Evolutionary conservation across 164 flowering plant genomes (phyloP).

Genomic region (Stephania japonica): DNA sequence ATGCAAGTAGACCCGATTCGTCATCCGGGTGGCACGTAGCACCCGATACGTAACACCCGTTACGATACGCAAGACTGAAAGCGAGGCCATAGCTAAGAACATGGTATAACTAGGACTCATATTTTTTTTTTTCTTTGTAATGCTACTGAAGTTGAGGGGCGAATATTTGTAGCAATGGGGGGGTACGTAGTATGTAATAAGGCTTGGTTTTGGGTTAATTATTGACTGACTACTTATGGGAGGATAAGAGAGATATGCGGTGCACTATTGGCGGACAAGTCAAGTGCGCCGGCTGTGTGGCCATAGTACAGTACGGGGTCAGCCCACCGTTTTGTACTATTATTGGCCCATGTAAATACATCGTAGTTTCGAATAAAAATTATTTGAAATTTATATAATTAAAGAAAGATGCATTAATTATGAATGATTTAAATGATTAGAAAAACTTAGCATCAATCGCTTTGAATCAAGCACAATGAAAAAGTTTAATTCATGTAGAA

Average conservation of each 20-base stretch:
- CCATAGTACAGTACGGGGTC: too few relatives aligned
- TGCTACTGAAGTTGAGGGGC: neutral
- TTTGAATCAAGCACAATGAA: too few relatives aligned
- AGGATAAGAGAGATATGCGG: neutral
- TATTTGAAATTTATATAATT: too few relatives aligned
- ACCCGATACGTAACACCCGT: neutral
- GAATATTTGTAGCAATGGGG: neutral
- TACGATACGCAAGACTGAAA: neutral
- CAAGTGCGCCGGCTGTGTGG: neutral
- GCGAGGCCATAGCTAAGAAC: neutral
- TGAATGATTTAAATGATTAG: too few relatives aligned
- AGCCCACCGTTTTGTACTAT: too few relatives aligned
- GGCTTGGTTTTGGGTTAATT: neutral
- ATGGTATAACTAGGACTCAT: neutral
- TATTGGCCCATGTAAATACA: too few relatives aligned
- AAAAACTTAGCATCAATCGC: too few relatives aligned
- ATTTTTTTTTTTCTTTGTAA: neutral
- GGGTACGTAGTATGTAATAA: neutral
- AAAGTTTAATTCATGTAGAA: too few relatives aligned
- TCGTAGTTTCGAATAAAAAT: too few relatives aligned
- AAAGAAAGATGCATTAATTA: too few relatives aligned
- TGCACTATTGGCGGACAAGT: neutral
- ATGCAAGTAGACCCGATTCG: constrained; percentile 42
- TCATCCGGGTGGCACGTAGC: constrained; percentile 52
- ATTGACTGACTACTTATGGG: neutral